Evolutionary conservation across 129 eudicot species (phyloP).

Genomic region (Pulicaria dysenterica): DNA sequence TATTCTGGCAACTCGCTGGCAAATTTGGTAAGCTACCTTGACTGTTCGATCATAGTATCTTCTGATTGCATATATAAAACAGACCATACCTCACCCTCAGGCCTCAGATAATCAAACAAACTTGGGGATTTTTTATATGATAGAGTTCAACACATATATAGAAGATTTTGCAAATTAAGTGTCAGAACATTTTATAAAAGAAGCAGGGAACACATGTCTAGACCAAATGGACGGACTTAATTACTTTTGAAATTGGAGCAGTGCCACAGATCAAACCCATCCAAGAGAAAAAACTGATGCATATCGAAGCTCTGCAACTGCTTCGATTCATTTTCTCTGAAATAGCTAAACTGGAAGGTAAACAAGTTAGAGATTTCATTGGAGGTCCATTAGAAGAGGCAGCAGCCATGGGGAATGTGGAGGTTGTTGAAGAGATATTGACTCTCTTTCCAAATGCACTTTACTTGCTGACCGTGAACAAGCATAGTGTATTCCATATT

Average conservation of each 20-base stretch:
- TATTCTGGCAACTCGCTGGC: constrained; percentile 5
- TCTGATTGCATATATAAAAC: too few species aligned
- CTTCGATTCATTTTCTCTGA: constrained; percentile 17
- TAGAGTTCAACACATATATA: too few species aligned
- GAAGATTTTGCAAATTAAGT: too few species aligned
- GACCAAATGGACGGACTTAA: not conserved
- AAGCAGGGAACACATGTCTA: not conserved
- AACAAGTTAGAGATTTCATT: constrained; percentile 5
- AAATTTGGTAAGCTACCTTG: constrained; percentile 10
- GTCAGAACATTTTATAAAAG: not conserved
- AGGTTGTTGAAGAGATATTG: constrained; percentile 32
- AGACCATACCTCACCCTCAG: too few species aligned
- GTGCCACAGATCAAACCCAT: constrained; percentile 21
- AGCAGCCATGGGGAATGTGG: constrained; percentile 25
- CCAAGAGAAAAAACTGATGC: constrained; percentile 16
- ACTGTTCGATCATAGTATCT: too few species aligned
- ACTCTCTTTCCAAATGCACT: constrained; percentile 16
- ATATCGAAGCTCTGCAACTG: constrained; percentile 20
- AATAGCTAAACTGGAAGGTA: not conserved
- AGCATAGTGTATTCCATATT: constrained; percentile 10
- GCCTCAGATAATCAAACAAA: too few species aligned
- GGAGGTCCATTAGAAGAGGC: constrained; percentile 4
- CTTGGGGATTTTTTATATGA: too few species aligned
- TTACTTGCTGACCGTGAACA: not conserved
- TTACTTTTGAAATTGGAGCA: constrained; percentile 1